Base-by-base conservation (phyloP, 768 basidiomycete genomes). In the Hortiboletus campestris region DNA sequence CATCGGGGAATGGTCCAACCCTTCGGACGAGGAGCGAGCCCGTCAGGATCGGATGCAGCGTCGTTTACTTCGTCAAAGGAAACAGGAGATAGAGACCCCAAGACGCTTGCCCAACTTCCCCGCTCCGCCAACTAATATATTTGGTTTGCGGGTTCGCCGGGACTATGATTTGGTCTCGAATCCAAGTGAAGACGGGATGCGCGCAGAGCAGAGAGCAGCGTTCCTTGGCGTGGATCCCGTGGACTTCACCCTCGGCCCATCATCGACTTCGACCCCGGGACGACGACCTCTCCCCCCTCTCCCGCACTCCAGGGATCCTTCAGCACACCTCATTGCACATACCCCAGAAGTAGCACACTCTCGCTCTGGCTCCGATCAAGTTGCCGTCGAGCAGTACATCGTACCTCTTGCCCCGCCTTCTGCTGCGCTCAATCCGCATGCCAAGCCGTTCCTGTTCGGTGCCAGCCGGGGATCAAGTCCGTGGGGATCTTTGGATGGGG, bases 1-100 rank as follows among this genome's bases (percentile, higher is more conserved):
- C 62, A 86, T 91, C 46, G 90, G 89, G 28, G 91, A 94, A 73
- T 94, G 83, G 82, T 94, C 91, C 22, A 94, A 94, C 64, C 91
- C 91, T 17, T 94, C 91, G 25, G 91, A 94, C 65, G 91, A 94
- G 70, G 91, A 94, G 66, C 81, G 86, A 29, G 90, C 87, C 4
- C 82, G 90, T 20, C 84, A 84, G 58, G 72, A 79, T 31, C 83
- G 89, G 31, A 71, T 82, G 43, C 82, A 86, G 41, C 83, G 86
- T 43, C 84, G 88, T 38, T 69, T 82, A 53, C 81, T 81, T 35
- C 82, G 83, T 19, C 64, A 60, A 32, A 74, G 72, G 62, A 69
- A 67, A 12, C 79, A 75, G 17, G 80, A 81, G 53, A 67, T 77
- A 1, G 86, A 89, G 68, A 77, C 79, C 51, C 89, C 89, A 9